Base-by-base conservation (phyloP, 116 monocot genomes). In the Zostera marina region DNA sequence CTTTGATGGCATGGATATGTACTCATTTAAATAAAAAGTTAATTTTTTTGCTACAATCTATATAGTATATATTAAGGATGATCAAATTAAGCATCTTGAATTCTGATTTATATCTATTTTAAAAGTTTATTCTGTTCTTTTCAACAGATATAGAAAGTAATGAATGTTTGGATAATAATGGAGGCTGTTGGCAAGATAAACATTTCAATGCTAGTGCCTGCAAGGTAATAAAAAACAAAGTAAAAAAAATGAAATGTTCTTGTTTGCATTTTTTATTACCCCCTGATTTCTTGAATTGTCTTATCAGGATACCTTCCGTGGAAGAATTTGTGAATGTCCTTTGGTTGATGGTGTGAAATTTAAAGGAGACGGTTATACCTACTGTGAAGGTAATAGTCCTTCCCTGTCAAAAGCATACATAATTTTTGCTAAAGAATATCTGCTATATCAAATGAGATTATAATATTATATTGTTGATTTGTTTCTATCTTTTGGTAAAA, bases 161-260 rank as follows among this genome's bases (percentile, higher is more conserved):
- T 69, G 88, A 88, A 68, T 88, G 88, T 41, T 66, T 83, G 42
- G 58, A 68, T 53, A 58, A 77, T 60, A 83, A 88, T 77, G 88
- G 88, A 24, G 88, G 88, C 2, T 88, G 88, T 67, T 88, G 88
- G 88, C 68, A 80, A 56, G 88, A 83, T 67, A 83, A 83, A 55
- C 60, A 55, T 62, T 56, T 77, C 43, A 80, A 83, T 22, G 69
- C 80, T 58, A 77, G 77, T 42, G 88, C 88, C 11, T 88, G 83
- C 88, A 88, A 88, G 83, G 88, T 88, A 66, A 47, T 8, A 11
- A 10, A 11, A 22, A 46, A 45, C 11, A 45, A n/a, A 63, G 45
- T 8, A 15, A 9, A 60, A 20, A 49, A 49, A 0, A 49, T 49
- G 19, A 49, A 15, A 49, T n/a, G 5, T 49, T 49, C 49, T 20